A percentile compares a stretch with the other conserved stretches of the same genome.
Conservation (phyloP, 805 yeast genomes). For the Maudiozyma barnettii region DNA sequence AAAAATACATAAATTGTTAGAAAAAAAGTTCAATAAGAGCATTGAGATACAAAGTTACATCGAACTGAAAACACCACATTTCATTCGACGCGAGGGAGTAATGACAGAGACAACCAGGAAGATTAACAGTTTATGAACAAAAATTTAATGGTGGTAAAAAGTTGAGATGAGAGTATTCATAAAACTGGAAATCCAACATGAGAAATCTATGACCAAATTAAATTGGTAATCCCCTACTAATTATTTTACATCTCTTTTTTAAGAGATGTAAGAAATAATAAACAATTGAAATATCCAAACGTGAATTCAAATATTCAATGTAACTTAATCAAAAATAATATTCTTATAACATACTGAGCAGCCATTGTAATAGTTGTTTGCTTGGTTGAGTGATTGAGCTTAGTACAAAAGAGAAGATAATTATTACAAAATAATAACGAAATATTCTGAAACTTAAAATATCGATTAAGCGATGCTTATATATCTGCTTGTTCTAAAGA, state of each 20-base stretch:
- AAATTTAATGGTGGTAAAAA: constrained; percentile 10
- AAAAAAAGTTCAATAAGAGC: constrained; percentile 1
- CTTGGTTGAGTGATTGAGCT: constrained; percentile 10
- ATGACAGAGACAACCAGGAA: constrained; percentile 28
- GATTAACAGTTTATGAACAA: background rate
- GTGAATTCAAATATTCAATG: constrained; percentile 5
- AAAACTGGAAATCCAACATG: constrained; percentile 10
- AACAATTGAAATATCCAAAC: background rate
- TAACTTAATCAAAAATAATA: constrained; percentile 5
- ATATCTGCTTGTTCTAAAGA: no score
- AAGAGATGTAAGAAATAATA: background rate
- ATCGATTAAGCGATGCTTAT: background rate
- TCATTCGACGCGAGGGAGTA: constrained; percentile 32
- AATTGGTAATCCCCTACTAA: constrained; percentile 25
- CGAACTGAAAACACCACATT: constrained; percentile 33
- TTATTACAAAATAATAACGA: background rate
- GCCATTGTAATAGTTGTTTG: constrained; percentile 25
- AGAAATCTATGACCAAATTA: constrained; percentile 20
- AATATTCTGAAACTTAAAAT: background rate
- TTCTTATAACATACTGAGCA: constrained; percentile 28
- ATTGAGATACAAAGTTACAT: constrained; percentile 25
- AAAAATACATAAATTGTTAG: constrained; percentile 7
- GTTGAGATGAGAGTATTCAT: background rate
- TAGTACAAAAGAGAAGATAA: background rate
- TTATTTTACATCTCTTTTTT: no score